phyloP scores from a whole-genome alignment of 305 asterid genomes.

The Solanum hybrid region DNA sequence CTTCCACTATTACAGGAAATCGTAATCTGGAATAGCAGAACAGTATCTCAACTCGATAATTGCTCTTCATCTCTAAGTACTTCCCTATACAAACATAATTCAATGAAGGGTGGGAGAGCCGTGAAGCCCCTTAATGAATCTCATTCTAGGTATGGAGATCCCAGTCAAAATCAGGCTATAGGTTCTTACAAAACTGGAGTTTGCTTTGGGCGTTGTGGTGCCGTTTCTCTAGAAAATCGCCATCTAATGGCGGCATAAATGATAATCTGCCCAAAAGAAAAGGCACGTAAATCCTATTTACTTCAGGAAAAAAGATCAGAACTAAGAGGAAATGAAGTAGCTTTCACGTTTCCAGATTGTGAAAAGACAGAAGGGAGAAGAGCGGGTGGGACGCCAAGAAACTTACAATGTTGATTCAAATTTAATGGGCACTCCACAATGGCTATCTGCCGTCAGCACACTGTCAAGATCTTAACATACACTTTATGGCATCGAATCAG shows the following conservation, averaged over 20 bases:
- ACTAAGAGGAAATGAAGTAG: neutral
- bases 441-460: constrained; percentile 11
- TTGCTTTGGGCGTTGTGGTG: neutral
- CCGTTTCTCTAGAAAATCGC: neutral
- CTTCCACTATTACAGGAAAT: neutral
- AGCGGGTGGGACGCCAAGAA: neutral
- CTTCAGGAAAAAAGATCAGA: neutral
- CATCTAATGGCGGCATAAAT: neutral
- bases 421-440: constrained; percentile 7
- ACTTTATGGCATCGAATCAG: constrained; percentile 19
- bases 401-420: neutral
- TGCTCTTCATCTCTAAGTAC: neutral
- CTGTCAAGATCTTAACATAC: constrained; percentile 8
- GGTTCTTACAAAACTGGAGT: neutral
- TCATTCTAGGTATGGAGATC: neutral
- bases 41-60: neutral
- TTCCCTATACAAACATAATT: neutral
- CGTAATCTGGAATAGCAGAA: neutral
- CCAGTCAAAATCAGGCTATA: neutral
- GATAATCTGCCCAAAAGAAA: neutral
- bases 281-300: neutral
- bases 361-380: neutral
- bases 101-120: neutral
- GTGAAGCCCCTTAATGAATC: neutral
- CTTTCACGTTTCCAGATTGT: neutral